These are phyloP conservation scores for Capronia americana DNA, from an alignment of 2,329 filamentous ascomycete species.

Conservation along the genomic window DNA sequence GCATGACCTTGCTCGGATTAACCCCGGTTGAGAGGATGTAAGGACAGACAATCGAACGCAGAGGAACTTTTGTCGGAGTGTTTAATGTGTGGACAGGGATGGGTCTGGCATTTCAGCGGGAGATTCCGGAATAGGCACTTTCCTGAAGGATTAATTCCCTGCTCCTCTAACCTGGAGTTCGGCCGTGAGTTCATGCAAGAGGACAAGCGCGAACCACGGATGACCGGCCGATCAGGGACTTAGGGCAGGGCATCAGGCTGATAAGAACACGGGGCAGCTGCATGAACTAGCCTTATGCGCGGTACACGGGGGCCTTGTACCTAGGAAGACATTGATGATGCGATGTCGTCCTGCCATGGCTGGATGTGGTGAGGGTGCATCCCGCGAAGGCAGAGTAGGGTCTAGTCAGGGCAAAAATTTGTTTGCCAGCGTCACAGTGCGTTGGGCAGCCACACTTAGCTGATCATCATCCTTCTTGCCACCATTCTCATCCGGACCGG, in stretches of 20 bases:
- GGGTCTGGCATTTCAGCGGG: conserved; percentile 21
- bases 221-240: conserved; percentile 3
- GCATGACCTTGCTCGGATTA: conserved; percentile 69
- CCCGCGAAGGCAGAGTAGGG: conserved; percentile 3
- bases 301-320: not conserved
- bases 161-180: conserved; percentile 8
- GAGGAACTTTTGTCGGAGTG: conserved; percentile 12
- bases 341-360: conserved; percentile 10
- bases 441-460: conserved; percentile 32
- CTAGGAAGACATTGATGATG: conserved; percentile 3
- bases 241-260: conserved; percentile 20
- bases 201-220: conserved; percentile 12
- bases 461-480: conserved; percentile 17
- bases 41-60: conserved; percentile 14
- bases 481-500: conserved; percentile 16
- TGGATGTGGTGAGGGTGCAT: conserved; percentile 9
- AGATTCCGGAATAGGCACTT: conserved; percentile 22
- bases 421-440: conserved; percentile 22
- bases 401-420: conserved; percentile 32
- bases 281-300: conserved; percentile 11
- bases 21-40: conserved; percentile 65
- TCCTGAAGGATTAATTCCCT: conserved; percentile 15
- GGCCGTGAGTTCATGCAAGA: conserved; percentile 20
- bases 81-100: conserved; percentile 15
- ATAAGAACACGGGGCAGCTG: conserved; percentile 13